phyloP scores from a whole-genome alignment of 139 green algal species.

The Coelastrella sp. region DNA sequence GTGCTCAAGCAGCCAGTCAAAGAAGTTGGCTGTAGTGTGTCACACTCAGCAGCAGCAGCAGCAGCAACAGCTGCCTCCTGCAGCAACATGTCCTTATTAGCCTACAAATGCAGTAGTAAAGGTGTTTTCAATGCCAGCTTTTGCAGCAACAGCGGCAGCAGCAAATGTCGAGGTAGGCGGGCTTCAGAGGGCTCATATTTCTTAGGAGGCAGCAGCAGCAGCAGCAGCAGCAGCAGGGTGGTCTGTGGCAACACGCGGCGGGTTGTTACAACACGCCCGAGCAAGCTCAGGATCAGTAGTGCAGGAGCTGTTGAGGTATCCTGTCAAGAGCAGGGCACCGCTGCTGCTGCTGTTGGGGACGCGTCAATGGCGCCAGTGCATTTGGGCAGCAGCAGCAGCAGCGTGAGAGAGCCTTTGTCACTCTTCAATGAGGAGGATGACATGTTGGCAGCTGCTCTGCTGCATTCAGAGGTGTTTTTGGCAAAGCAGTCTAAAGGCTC shows the following conservation, averaged over 20 bases:
- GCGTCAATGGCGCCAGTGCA: too few species aligned
- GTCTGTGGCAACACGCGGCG: background rate
- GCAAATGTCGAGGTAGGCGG: background rate
- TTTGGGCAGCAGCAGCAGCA: background rate
- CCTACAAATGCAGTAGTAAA: too few species aligned
- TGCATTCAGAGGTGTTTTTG: background rate
- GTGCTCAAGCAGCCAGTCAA: background rate
- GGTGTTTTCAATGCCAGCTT: background rate
- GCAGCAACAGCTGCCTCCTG: too few species aligned
- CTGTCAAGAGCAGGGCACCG: background rate
- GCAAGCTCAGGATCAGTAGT: too few species aligned
- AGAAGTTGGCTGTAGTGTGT: background rate
- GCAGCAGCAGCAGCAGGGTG: too few species aligned
- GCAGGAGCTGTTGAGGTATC: too few species aligned
- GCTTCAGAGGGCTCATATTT: too few species aligned
- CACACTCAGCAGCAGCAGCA: background rate
- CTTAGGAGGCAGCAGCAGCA: too few species aligned
- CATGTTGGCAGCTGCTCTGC: background rate
- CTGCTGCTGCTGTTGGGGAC: background rate
- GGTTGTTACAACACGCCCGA: too few species aligned
- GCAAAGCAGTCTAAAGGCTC: background rate
- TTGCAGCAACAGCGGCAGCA: conserved; percentile 46
- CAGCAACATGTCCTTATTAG: too few species aligned
- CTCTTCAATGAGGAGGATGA: background rate
- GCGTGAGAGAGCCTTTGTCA: background rate